Base-by-base conservation (phyloP, 805 yeast genomes). In the Sugiyamaella boreocaroliniensis region DNA sequence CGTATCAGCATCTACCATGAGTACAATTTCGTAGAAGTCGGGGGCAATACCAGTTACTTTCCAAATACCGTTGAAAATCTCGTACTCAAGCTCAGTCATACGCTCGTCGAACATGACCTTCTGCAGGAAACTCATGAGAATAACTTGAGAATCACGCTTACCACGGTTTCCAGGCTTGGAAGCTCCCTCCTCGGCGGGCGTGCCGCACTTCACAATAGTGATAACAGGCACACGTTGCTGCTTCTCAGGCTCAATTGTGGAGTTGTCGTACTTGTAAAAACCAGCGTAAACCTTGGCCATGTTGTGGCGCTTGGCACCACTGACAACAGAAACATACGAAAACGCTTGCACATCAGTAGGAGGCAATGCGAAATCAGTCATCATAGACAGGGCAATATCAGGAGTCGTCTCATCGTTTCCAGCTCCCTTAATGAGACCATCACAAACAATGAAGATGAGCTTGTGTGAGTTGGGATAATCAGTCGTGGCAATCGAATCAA, bases 261-360 rank as follows among this genome's bases (percentile, higher is more conserved):
- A 64, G 58, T 86, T 86, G 61, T 87, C 82, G 65, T 90, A 93
- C 60, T 83, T 83, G 72, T 93, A 93, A 67, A 87, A 93, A 0
- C 99, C 99, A 11, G 96, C 83, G 64, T 89, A 92, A 2, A 92
- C 89, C 69, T 90, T 92, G 29, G 99, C 97, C 96, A 90, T 89
- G 67, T 93, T 93, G 66, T 93, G 99, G 67, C 99, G 84, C 71
- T 89, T 93, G 3, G 86, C 62, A 61, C 99, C 99, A 61, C 86
- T 86, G 2, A 96, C 96, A 42, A 93, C 97, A 7, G 98, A 95
- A 40, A 93, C 96, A 67, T 93, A 92, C 0, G 97, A 89, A 63
- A 82, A 76, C 0, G 97, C 79, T 64, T 79, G 70, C 5, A 89
- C 97, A 14, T 87, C 82, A 16, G 88, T 95, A 9, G 76, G 77